phyloP scores from a whole-genome alignment of 306 rosid genomes.

The Vigna mungo region DNA sequence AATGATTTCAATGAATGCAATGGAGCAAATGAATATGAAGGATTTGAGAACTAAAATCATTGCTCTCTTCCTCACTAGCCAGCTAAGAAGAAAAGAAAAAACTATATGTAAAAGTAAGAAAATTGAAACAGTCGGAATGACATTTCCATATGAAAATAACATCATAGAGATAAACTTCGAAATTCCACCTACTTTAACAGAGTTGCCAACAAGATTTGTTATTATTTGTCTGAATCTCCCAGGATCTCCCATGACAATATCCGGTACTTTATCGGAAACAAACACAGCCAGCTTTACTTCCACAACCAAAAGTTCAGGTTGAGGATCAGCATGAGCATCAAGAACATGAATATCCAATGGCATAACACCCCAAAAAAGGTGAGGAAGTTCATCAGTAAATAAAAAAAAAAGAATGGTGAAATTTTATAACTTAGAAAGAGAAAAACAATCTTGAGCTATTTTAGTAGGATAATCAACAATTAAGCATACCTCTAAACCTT shows the following conservation, averaged over 20 bases:
- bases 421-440: not conserved
- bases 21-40: slow-evolving; percentile 14
- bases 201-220: slow-evolving; percentile 94
- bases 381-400: slow-evolving; percentile 22
- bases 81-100: not conserved
- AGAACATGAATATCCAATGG: slow-evolving; percentile 39
- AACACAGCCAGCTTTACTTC: slow-evolving; percentile 81
- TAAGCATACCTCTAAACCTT: slow-evolving; percentile 76
- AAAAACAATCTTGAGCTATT: slow-evolving; percentile 8
- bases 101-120: not conserved
- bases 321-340: not conserved
- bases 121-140: not conserved
- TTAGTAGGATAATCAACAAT: slow-evolving; percentile 27
- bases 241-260: slow-evolving; percentile 83
- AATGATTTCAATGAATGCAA: slow-evolving; percentile 1
- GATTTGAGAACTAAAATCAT: slow-evolving; percentile 12
- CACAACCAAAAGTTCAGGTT: slow-evolving; percentile 42
- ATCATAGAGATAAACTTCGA: not conserved
- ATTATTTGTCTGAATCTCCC: slow-evolving; percentile 94
- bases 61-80: not conserved
- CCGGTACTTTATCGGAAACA: slow-evolving; percentile 90
- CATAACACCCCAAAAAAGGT: slow-evolving; percentile 28
- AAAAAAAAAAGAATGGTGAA: not conserved
- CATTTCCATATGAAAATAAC: slow-evolving; percentile 7
- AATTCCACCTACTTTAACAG: slow-evolving; percentile 73